These are phyloP conservation scores for Aaosphaeria arxii DNA, from an alignment of 2,329 filamentous ascomycete genomes.

Conservation along the genomic window DNA sequence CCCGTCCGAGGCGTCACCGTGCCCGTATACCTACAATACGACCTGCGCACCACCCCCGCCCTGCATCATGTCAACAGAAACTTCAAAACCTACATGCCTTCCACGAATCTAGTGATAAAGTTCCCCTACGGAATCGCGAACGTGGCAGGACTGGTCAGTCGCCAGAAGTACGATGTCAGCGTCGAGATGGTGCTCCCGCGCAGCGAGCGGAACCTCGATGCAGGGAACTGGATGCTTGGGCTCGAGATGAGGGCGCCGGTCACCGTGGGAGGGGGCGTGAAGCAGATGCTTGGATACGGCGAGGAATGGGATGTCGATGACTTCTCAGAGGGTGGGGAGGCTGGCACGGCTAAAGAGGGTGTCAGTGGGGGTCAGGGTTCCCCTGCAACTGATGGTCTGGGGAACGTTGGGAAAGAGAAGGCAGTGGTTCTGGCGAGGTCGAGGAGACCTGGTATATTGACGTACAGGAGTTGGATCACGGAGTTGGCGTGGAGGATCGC, in stretches of 20 bases:
- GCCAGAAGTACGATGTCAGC: conserved; percentile 80
- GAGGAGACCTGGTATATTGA: conserved; percentile 73
- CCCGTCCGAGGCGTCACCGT: conserved; percentile 62
- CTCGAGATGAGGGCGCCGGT: conserved; percentile 59
- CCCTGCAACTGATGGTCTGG: background rate
- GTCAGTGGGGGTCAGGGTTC: background rate
- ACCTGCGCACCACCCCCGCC: conserved; percentile 17
- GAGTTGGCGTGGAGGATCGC: conserved; percentile 24
- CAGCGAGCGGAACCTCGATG: conserved; percentile 69
- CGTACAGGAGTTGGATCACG: conserved; percentile 62
- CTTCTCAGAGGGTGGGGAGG: conserved; percentile 13
- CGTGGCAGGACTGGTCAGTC: conserved; percentile 50
- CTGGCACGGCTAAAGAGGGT: background rate
- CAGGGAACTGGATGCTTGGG: conserved; percentile 94
- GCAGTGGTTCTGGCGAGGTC: conserved; percentile 46
- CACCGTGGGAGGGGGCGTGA: conserved; percentile 4
- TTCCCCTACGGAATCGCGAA: conserved; percentile 53
- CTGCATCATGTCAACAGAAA: background rate
- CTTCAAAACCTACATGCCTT: conserved; percentile 8
- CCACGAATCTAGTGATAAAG: conserved; percentile 1
- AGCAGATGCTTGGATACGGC: conserved; percentile 24
- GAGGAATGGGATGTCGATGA: conserved; percentile 30
- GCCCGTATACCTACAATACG: conserved; percentile 65
- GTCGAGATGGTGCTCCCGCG: conserved; percentile 74
- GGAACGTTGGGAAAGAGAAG: background rate